Conservation (phyloP, 2,329 filamentous ascomycete genomes). For the Talaromyces sp. region DNA sequence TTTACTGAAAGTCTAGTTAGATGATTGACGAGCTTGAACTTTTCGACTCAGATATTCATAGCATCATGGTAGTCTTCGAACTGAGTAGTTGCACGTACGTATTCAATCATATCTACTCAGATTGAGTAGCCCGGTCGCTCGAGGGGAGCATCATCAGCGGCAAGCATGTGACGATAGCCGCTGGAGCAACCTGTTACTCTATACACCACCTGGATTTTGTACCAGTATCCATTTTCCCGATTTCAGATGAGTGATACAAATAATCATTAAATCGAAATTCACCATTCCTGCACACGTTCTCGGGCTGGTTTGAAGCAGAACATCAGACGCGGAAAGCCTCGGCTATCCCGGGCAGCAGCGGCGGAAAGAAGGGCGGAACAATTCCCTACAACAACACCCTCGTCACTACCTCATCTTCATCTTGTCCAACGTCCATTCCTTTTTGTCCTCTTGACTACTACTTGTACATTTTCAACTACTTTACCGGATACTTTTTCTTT, state of each 20-base stretch:
- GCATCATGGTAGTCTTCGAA: no score
- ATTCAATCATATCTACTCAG: no score
- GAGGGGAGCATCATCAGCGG: background rate
- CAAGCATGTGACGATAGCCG: slow-evolving; percentile 1
- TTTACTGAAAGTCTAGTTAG: no score
- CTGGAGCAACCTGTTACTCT: background rate
- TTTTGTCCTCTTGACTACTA: background rate
- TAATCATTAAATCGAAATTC: background rate
- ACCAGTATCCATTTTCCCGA: background rate
- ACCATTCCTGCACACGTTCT: background rate
- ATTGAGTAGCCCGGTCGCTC: no score
- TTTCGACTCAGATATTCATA: background rate
- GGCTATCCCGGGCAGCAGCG: slow-evolving; percentile 21
- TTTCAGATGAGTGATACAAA: background rate
- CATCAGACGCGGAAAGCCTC: slow-evolving; percentile 26
- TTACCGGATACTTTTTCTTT: background rate
- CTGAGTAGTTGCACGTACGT: no score
- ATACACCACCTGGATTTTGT: background rate
- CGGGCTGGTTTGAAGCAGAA: background rate
- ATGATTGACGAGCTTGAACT: background rate
- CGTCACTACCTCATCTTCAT: background rate
- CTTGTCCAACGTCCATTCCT: background rate
- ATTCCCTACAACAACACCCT: slow-evolving; percentile 21
- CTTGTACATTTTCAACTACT: background rate
- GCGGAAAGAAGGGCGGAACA: slow-evolving; percentile 29